These are phyloP conservation scores for Trametes pubescens DNA, from an alignment of 1,284 basidiomycete species.

Conservation along the genomic window DNA sequence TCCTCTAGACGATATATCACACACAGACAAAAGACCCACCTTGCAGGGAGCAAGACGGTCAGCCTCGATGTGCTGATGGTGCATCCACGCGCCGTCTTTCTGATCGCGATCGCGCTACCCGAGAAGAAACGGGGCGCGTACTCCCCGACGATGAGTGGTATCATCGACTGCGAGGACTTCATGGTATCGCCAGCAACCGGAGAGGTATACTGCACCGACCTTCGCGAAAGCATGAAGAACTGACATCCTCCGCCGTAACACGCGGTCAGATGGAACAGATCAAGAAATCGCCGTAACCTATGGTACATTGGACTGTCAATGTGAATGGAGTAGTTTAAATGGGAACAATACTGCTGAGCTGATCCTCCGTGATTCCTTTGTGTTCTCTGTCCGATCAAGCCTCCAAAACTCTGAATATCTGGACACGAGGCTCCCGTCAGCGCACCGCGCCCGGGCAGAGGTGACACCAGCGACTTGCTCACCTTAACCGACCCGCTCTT, in stretches of 20 bases:
- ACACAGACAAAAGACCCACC: too few relatives aligned
- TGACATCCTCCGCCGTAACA: background rate
- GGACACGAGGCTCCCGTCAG: background rate
- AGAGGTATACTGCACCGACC: background rate
- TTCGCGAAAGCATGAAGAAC: too few relatives aligned
- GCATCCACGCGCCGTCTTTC: too few relatives aligned
- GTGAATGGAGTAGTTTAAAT: background rate
- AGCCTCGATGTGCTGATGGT: too few relatives aligned
- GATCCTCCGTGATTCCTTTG: slow-evolving; percentile 16
- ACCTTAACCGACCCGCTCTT: slow-evolving; percentile 87
- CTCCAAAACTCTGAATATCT: slow-evolving; percentile 43
- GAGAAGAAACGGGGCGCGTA: too few relatives aligned
- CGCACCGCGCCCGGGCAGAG: background rate
- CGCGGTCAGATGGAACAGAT: background rate
- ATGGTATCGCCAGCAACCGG: too few relatives aligned
- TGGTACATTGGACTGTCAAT: slow-evolving; percentile 8
- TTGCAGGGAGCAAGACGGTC: too few relatives aligned
- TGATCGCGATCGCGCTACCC: too few relatives aligned
- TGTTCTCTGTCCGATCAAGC: slow-evolving; percentile 26
- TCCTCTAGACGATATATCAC: too few relatives aligned
- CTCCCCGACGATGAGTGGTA: too few relatives aligned
- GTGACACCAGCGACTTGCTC: slow-evolving; percentile 2
- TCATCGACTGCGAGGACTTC: too few relatives aligned
- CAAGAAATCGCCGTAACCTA: background rate
- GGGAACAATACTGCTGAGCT: slow-evolving; percentile 4